phyloP scores from a whole-genome alignment of 2,329 filamentous ascomycete species.

The Trichoderma citrinoviride region DNA sequence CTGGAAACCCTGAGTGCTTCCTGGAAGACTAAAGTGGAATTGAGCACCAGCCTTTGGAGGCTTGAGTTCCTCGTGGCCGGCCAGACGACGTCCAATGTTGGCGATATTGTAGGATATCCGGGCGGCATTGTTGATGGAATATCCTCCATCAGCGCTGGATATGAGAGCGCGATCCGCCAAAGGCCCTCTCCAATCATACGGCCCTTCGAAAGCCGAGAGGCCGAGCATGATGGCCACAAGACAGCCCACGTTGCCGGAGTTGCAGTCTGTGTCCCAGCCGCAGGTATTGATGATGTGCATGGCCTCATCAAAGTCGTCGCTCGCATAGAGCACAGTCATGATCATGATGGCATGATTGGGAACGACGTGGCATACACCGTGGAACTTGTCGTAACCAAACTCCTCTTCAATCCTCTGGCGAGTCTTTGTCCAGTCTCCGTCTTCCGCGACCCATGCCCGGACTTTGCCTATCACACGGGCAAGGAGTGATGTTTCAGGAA shows the following conservation, averaged over 20 bases:
- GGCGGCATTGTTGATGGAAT: constrained; percentile 38
- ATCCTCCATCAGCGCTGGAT: constrained; percentile 38
- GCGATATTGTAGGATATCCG: constrained; percentile 34
- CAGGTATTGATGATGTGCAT: constrained; percentile 39
- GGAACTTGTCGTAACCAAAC: constrained; percentile 33
- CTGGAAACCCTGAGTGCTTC: constrained; percentile 38
- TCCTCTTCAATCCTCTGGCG: constrained; percentile 36
- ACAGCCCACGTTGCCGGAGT: constrained; percentile 39
- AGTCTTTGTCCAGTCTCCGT: constrained; percentile 35
- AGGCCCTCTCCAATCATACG: constrained; percentile 36
- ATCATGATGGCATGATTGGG: constrained; percentile 38
- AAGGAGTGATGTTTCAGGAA: constrained; percentile 33
- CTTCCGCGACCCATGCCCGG: constrained; percentile 26
- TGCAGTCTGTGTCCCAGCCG: constrained; percentile 42
- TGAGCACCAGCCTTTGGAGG: constrained; percentile 36
- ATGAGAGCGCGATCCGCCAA: constrained; percentile 37
- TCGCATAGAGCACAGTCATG: constrained; percentile 33
- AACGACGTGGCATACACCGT: constrained; percentile 34
- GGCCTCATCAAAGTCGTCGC: constrained; percentile 33
- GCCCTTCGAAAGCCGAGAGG: constrained; percentile 29
- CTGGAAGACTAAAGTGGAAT: constrained; percentile 38
- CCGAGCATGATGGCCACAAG: constrained; percentile 38
- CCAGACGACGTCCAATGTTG: constrained; percentile 31
- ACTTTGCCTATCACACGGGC: constrained; percentile 32
- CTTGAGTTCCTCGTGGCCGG: constrained; percentile 23